These are phyloP conservation scores for Draba incana DNA, from an alignment of 345 rosid species.

Conservation along the genomic window DNA sequence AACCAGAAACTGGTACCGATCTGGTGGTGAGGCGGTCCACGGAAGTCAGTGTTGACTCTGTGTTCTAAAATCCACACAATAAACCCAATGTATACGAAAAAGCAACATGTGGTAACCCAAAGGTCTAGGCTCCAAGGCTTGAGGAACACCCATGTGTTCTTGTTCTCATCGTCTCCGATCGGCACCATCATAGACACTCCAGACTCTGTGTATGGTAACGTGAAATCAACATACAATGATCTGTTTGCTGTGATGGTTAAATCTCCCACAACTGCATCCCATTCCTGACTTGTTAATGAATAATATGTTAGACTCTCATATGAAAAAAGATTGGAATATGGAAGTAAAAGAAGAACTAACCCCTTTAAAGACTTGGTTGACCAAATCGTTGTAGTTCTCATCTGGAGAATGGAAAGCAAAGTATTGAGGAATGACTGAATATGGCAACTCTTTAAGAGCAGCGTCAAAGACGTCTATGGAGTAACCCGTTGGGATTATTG, in stretches of 20 bases:
- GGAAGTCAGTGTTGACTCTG: slow-evolving; percentile 64
- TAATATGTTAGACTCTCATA: background rate
- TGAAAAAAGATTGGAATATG: background rate
- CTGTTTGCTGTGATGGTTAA: slow-evolving; percentile 55
- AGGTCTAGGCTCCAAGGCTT: slow-evolving; percentile 66
- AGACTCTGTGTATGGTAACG: slow-evolving; percentile 68
- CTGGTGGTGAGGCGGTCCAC: slow-evolving; percentile 46
- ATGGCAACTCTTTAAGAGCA: slow-evolving; percentile 35
- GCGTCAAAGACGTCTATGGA: slow-evolving; percentile 43
- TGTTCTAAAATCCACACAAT: slow-evolving; percentile 78
- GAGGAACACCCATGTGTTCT: slow-evolving; percentile 67
- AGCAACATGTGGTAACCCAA: slow-evolving; percentile 61
- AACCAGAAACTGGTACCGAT: slow-evolving; percentile 43
- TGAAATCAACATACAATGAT: slow-evolving; percentile 58
- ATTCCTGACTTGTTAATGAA: slow-evolving; percentile 40
- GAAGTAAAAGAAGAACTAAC: slow-evolving; percentile 34
- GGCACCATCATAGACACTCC: slow-evolving; percentile 78
- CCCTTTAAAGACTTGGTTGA: slow-evolving; percentile 43
- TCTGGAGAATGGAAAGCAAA: background rate
- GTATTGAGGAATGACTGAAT: slow-evolving; percentile 40
- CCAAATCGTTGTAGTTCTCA: slow-evolving; percentile 42
- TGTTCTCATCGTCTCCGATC: slow-evolving; percentile 40
- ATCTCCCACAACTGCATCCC: slow-evolving; percentile 73
- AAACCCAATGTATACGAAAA: slow-evolving; percentile 60
- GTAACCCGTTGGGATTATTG: slow-evolving; percentile 33